Base-by-base conservation (phyloP, 1,139 yeast genomes). In the Candida mesenterica region DNA sequence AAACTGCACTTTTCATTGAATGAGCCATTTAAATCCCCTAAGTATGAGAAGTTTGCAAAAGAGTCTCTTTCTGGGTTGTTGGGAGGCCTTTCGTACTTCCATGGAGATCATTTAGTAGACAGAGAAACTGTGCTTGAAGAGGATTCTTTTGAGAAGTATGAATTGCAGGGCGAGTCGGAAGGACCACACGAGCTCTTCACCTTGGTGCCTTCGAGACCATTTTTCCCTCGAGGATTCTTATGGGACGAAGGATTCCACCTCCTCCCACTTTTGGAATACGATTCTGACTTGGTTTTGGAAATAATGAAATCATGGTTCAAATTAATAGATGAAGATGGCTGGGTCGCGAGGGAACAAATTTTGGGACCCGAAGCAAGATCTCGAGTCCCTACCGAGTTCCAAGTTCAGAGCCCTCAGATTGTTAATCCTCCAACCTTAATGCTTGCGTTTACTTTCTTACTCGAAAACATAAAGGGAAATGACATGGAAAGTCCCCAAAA, bases 201-300 rank as follows among this genome's bases (percentile, higher is more conserved):
- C 0, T 69, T 88, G 29, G 95, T 89, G 20, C 98, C 98, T 2
- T 87, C 96, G 32, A 72, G 98, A 38, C 89, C 96, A 0, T 87
- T 87, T 52, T 92, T 92, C 61, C 97, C 98, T 6, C 73, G 98
- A 44, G 99, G 99, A 0, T 92, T 92, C 53, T 87, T 87, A 53
- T 92, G 99, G 99, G 99, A 94, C 59, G 98, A 94, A 62, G 99
- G 99, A 0, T 92, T 92, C 61, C 96, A 92, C 57, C 68, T 92
- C 43, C 67, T 90, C 27, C 96, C 96, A 3, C 66, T 92, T 24
- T 60, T 87, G 45, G 82, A 83, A 34, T 90, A 83, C 56, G 98
- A 92, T 57, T 75, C 88, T 7, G 96, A 89, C 53, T 66, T 92
- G 30, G 88, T 82, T 0, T 65, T 90, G 41, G 96, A 88, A 45